Evolutionary conservation across 352 stramenopile genomes (phyloP).

Genomic region (Phytophthora chlamydospora): DNA sequence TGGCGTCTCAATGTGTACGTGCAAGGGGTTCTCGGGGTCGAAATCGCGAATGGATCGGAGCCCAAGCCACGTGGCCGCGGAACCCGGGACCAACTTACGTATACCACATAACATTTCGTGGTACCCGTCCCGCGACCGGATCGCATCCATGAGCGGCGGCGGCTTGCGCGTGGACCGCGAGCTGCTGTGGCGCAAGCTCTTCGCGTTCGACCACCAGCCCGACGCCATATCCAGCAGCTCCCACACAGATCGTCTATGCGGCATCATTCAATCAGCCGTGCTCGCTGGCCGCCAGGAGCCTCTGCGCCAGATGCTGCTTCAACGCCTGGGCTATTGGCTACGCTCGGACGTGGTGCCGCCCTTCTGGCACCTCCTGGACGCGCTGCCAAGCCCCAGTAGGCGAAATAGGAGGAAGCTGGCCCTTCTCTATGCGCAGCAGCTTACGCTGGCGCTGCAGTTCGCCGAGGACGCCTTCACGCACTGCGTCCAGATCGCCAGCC

Average conservation of each 20-base stretch:
- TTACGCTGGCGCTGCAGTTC: constrained; percentile 75
- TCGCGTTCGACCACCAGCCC: constrained; percentile 54
- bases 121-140: not conserved
- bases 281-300: constrained; percentile 41
- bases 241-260: constrained; percentile 31
- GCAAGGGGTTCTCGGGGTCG: constrained; percentile 2
- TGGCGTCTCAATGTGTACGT: constrained; percentile 23
- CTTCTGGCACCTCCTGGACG: constrained; percentile 72
- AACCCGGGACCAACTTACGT: too few relatives aligned
- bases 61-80: constrained; percentile 16
- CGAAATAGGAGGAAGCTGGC: constrained; percentile 40
- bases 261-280: constrained; percentile 46
- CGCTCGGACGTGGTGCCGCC: constrained; percentile 61
- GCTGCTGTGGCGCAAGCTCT: constrained; percentile 74
- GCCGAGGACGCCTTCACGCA: constrained; percentile 73
- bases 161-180: constrained; percentile 60
- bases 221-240: constrained; percentile 6
- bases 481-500: constrained; percentile 67
- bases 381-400: constrained; percentile 19
- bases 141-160: constrained; percentile 11
- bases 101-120: too few relatives aligned
- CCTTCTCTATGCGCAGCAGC: constrained; percentile 64
- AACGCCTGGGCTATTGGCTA: constrained; percentile 70
- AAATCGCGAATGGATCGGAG: constrained; percentile 25
- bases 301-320: constrained; percentile 64